Evolutionary conservation across 148 eudicot species (phyloP).

Genomic region (Selenicereus undatus): DNA sequence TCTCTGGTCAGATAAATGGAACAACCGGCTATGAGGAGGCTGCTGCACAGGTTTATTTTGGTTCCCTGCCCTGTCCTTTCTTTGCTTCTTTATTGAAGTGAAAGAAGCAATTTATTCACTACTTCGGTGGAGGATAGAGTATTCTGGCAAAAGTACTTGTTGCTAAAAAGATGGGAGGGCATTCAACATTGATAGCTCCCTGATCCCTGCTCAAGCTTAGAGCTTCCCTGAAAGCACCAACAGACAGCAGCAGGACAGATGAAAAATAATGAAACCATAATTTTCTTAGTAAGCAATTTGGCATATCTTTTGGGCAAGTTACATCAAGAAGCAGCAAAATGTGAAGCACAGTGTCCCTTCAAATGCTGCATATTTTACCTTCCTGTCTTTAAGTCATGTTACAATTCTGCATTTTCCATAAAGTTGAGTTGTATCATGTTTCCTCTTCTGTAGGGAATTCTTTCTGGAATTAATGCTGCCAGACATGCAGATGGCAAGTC

Average conservation of each 20-base stretch:
- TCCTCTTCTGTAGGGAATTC: slow-evolving; percentile 55
- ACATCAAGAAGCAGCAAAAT: background rate
- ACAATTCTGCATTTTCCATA: background rate
- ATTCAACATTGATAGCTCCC: background rate
- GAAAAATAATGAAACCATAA: too few relatives aligned
- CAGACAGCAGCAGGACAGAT: background rate
- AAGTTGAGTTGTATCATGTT: slow-evolving; percentile 21
- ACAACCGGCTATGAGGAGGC: slow-evolving; percentile 99
- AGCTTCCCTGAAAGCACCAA: background rate
- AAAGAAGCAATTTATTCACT: background rate
- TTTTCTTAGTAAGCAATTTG: background rate
- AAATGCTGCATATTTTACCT: background rate
- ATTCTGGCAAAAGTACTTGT: background rate
- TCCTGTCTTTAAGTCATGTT: background rate
- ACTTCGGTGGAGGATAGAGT: background rate
- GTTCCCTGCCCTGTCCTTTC: background rate
- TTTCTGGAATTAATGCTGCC: slow-evolving; percentile 98
- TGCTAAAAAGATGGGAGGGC: background rate
- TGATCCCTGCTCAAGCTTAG: background rate
- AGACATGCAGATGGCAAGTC: slow-evolving; percentile 81
- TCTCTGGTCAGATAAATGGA: slow-evolving; percentile 99
- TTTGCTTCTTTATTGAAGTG: background rate
- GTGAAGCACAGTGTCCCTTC: background rate
- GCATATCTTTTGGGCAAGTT: background rate
- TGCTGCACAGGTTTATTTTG: slow-evolving; percentile 79